A percentile compares a stretch with the other conserved stretches of the same genome.
Conservation (phyloP, 306 rosid species). For the Begonia masoniana region DNA sequence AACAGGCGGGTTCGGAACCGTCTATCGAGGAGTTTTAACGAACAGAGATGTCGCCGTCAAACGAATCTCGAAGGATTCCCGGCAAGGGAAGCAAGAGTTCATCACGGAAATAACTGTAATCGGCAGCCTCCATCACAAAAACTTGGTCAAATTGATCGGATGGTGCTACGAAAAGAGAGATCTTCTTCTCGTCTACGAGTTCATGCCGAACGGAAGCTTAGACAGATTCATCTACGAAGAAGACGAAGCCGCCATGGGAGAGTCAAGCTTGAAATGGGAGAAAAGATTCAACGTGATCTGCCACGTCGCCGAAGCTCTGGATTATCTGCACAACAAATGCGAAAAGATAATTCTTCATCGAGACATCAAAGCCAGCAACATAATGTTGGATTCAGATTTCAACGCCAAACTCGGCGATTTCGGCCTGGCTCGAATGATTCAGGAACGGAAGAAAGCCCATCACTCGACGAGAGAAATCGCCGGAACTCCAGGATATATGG, state of each 20-base stretch:
- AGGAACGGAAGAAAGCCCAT: background rate
- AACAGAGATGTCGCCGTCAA: constrained; percentile 57
- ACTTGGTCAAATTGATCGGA: constrained; percentile 5
- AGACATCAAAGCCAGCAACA: constrained; percentile 5
- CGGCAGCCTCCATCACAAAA: constrained; percentile 8
- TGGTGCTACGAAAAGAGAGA: constrained; percentile 6
- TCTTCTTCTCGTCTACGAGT: constrained; percentile 5
- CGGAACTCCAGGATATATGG: constrained; percentile 4
- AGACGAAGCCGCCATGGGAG: background rate
- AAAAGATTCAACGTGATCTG: background rate
- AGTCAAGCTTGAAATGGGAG: background rate
- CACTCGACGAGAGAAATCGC: constrained; percentile 5
- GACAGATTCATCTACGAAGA: background rate
- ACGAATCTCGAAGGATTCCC: constrained; percentile 46
- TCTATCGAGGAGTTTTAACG: constrained; percentile 41
- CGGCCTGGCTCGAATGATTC: constrained; percentile 3
- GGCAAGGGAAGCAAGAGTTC: constrained; percentile 49
- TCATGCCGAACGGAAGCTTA: constrained; percentile 5
- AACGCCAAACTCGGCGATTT: constrained; percentile 3
- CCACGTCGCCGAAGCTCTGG: constrained; percentile 3
- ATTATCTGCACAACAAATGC: constrained; percentile 8
- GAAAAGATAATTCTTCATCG: constrained; percentile 6
- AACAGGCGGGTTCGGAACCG: constrained; percentile 75
- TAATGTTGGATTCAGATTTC: constrained; percentile 7
- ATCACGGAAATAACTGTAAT: constrained; percentile 2